Evolutionary conservation across 169 alveolate species (phyloP).

Genomic region (Perkinsus olseni): DNA sequence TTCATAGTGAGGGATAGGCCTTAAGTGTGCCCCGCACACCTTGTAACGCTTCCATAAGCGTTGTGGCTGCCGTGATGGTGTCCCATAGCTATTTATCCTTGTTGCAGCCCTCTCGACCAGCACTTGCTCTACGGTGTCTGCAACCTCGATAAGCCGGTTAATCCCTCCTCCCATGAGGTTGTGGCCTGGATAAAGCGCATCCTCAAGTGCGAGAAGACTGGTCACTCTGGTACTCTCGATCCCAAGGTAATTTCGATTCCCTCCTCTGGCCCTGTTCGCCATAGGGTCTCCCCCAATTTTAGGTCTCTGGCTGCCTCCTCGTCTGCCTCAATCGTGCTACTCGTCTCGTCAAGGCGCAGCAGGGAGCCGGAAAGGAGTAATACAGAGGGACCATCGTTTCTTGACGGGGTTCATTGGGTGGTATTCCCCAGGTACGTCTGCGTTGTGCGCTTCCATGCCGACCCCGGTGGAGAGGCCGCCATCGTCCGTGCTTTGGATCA

Average conservation of each 20-base stretch:
- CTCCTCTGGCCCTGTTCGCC: too few species aligned
- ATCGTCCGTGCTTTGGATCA: conserved; percentile 73
- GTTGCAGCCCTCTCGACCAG: not conserved
- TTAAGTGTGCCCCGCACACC: not conserved
- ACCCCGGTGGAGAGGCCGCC: conserved; percentile 63
- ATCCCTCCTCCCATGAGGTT: conserved; percentile 99
- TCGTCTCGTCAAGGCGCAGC: conserved; percentile 96
- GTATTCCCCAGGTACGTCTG: conserved; percentile 76
- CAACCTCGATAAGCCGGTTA: conserved; percentile 98
- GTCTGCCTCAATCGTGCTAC: conserved; percentile 99
- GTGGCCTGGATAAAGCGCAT: conserved; percentile 99
- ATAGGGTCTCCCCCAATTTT: too few species aligned
- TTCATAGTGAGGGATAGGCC: not conserved
- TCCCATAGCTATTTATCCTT: not conserved
- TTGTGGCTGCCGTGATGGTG: too few species aligned
- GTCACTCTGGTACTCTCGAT: conserved; percentile 99
- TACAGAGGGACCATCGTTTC: not conserved
- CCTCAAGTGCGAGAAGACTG: conserved; percentile 98
- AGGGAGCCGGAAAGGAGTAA: conserved; percentile 83
- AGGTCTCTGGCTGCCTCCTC: conserved; percentile 96
- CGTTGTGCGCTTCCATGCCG: conserved; percentile 85
- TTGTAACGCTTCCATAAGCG: not conserved
- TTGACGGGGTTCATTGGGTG: too few species aligned
- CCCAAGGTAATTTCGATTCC: conserved; percentile 66
- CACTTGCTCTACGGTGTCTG: conserved; percentile 83